These are phyloP conservation scores for Pistacia vera DNA, from an alignment of 345 rosid species.

Conservation along the genomic window DNA sequence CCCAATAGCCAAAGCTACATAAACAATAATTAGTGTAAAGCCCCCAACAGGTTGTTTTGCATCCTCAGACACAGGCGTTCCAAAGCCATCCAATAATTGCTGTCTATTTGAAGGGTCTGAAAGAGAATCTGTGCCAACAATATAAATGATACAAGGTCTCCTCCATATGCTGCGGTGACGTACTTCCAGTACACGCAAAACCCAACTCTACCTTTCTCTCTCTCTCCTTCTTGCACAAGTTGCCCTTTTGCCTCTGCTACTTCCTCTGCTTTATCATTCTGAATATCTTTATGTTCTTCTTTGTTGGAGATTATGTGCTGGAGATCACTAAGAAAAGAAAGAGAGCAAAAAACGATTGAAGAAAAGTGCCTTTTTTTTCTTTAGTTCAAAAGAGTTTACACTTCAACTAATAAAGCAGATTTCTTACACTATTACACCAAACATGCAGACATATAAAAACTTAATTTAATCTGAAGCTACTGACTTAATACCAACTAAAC, in stretches of 20 bases:
- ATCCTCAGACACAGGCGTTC: slow-evolving; percentile 7
- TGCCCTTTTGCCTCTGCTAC: slow-evolving; percentile 50
- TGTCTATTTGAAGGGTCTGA: slow-evolving; percentile 72
- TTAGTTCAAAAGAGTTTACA: no score
- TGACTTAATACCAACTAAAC: no score
- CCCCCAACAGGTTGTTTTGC: no score
- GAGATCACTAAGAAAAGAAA: no score
- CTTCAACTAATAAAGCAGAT: no score
- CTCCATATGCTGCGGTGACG: slow-evolving; percentile 66
- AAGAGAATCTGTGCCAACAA: slow-evolving; percentile 62
- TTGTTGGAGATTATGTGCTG: no score
- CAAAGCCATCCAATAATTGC: slow-evolving; percentile 93
- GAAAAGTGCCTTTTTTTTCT: no score
- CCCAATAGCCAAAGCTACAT: not conserved
- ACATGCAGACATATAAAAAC: no score
- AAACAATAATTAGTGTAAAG: no score
- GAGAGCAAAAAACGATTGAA: no score
- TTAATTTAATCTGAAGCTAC: no score
- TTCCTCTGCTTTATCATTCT: slow-evolving; percentile 40
- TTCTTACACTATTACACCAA: no score
- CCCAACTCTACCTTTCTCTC: slow-evolving; percentile 79
- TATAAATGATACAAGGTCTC: slow-evolving; percentile 71
- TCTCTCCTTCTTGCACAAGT: slow-evolving; percentile 78
- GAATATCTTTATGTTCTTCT: slow-evolving; percentile 34
- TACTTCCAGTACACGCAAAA: slow-evolving; percentile 66